These are phyloP conservation scores for Sarcomyxa edulis DNA, from an alignment of 768 basidiomycete genomes.

Conservation along the genomic window DNA sequence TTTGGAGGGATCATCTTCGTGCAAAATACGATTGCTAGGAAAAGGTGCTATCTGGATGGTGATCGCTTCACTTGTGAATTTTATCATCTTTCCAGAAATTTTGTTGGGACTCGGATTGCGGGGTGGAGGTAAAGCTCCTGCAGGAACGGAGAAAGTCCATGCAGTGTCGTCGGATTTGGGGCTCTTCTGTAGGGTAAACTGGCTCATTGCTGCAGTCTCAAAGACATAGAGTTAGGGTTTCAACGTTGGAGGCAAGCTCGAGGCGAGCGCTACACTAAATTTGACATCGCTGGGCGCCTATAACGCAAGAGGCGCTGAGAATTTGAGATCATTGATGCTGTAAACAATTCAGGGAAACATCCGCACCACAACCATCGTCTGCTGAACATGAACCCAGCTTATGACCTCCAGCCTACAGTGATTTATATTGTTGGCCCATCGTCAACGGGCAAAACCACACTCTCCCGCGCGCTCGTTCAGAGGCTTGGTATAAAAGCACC, in stretches of 20 bases:
- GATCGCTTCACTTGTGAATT: constrained; percentile 44
- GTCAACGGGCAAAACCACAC: constrained; percentile 69
- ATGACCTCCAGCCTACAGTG: constrained; percentile 9
- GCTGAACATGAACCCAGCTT: not conserved
- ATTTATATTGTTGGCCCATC: constrained; percentile 51
- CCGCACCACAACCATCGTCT: not conserved
- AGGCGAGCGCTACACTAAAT: no score
- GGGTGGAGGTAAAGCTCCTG: constrained; percentile 19
- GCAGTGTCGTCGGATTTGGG: constrained; percentile 43
- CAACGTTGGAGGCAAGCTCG: no score
- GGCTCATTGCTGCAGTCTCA: constrained; percentile 25
- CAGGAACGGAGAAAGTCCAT: constrained; percentile 44
- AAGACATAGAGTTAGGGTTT: no score
- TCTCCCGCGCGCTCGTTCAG: constrained; percentile 46
- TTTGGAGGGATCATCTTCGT: constrained; percentile 49
- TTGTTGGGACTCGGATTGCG: constrained; percentile 18
- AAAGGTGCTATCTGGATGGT: constrained; percentile 43
- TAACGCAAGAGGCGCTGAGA: no score
- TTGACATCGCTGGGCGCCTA: no score
- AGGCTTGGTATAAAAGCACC: constrained; percentile 29
- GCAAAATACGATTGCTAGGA: constrained; percentile 55
- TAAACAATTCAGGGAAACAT: no score
- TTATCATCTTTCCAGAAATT: constrained; percentile 43
- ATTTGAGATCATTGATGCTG: no score
- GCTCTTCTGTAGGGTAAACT: constrained; percentile 30